A percentile compares a stretch with the other conserved stretches of the same genome.
phyloP scores from a whole-genome alignment of 1,284 basidiomycete genomes.

The Microstroma glucosiphilum region DNA sequence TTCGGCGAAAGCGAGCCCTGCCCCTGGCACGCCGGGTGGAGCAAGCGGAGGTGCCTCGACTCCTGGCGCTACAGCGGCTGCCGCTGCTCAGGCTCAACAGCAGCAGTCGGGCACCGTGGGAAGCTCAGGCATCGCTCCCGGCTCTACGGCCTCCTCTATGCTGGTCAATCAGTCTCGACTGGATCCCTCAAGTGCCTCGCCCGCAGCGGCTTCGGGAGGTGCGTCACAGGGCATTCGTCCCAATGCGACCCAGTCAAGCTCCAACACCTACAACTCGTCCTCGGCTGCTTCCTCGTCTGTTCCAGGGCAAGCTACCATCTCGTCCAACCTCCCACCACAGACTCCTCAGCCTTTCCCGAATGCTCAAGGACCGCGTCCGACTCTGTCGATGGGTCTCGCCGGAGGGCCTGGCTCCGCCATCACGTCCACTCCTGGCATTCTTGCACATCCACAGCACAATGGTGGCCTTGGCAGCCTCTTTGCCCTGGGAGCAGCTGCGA shows the following conservation, averaged over 20 bases:
- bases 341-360: conserved; percentile 42
- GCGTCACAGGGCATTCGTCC: not conserved
- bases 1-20: conserved; percentile 3
- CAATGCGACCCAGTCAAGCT: conserved; percentile 2
- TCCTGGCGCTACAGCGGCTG: conserved; percentile 18
- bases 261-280: conserved; percentile 7
- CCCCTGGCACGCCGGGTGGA: not conserved
- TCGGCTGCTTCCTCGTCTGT: conserved; percentile 17
- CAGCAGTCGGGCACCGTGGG: conserved; percentile 2
- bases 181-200: not conserved
- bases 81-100: conserved; percentile 1
- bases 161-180: conserved; percentile 6
- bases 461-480: not conserved
- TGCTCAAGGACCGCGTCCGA: conserved; percentile 31
- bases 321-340: conserved; percentile 20
- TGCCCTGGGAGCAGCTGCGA: conserved; percentile 16
- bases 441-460: conserved; percentile 27
- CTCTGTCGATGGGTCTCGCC: conserved; percentile 39
- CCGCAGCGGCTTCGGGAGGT: not conserved
- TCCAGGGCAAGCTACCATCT: conserved; percentile 18
- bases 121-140: not conserved
- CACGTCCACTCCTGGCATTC: conserved; percentile 38
- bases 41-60: conserved; percentile 10
- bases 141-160: conserved; percentile 4
- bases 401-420: not conserved